Conservation (phyloP, 2,329 filamentous ascomycete genomes). For the Sclerotinia spermophila region DNA sequence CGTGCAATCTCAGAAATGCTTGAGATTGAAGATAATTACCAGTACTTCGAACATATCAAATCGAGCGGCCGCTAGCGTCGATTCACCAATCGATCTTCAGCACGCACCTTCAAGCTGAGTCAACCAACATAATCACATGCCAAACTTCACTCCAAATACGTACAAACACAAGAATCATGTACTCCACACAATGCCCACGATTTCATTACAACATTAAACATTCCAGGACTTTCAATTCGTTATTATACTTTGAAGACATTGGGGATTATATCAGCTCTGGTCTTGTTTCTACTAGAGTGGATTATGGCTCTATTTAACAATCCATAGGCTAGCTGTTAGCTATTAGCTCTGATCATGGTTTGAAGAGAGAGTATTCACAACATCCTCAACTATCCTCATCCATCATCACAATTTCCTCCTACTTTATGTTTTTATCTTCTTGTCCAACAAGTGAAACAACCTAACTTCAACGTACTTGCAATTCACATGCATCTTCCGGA, state of each 20-base stretch:
- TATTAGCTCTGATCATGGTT: background rate
- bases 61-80: background rate
- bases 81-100: background rate
- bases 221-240: conserved; percentile 1
- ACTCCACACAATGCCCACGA: background rate
- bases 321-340: background rate
- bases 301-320: background rate
- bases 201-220: background rate
- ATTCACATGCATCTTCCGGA: background rate
- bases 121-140: conserved; percentile 8
- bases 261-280: background rate
- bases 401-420: background rate
- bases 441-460: background rate
- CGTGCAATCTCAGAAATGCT: background rate
- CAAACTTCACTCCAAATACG: background rate
- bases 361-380: background rate
- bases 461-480: background rate
- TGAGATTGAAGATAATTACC: background rate
- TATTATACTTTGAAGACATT: background rate
- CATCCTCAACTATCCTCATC: background rate
- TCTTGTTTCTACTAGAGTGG: background rate
- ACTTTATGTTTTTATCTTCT: background rate
- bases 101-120: background rate
- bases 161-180: background rate
- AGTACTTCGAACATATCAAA: background rate